Evolutionary conservation across 2,329 filamentous ascomycete genomes (phyloP), one percentile per base, ranked within the genome.

Genomic region (Exophiala xenobiotica): DNA sequence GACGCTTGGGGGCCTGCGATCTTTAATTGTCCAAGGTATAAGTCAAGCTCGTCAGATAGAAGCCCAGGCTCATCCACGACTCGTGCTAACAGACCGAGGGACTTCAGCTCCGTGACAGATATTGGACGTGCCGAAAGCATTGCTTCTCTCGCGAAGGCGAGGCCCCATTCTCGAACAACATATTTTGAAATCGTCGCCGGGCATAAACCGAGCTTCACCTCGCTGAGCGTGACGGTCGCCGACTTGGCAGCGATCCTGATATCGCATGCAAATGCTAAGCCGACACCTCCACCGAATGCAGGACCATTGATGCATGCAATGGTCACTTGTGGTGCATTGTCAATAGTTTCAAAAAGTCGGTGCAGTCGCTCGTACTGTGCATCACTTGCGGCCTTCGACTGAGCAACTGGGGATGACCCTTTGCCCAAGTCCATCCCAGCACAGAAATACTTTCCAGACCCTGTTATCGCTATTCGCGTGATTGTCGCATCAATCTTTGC

Each of bases 221-320:
- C 72, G 52, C 66, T 73, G 3, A 76, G 59, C 1, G 64, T 71
- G 7, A 65, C 39, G 1, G 48, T 57, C 1, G 64, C 61, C 3
- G 35, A 22, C 3, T 49, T 41, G 1, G 53, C 43, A 3, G 56
- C 56, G 14, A 61, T 46, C 4, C 72, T 64, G 8, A 75, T 58
- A 47, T 76, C 72, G 55, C 72, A 76, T 1, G 65, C 64, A 55
- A 74, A 73, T 0, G 69, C 70, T 0, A 76, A 60, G 0, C 73
- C 73, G 1, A 74, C 70, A 0, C 74, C 74, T 1, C 71, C 73
- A 1, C 72, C 73, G 48, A 71, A 74, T 2, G 67, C 67, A 2
- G 73, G 69, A 0, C 74, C 73, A 26, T 75, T 72, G 22, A 76
- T 53, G 3, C 57, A 63, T 1, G 72, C 71, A 27, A 76, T 70